Percentiles rank a stretch among this genome's conserved stretches.
Conservation (phyloP, 192 early-diverging fungal species). For the Coemansia sp. region DNA sequence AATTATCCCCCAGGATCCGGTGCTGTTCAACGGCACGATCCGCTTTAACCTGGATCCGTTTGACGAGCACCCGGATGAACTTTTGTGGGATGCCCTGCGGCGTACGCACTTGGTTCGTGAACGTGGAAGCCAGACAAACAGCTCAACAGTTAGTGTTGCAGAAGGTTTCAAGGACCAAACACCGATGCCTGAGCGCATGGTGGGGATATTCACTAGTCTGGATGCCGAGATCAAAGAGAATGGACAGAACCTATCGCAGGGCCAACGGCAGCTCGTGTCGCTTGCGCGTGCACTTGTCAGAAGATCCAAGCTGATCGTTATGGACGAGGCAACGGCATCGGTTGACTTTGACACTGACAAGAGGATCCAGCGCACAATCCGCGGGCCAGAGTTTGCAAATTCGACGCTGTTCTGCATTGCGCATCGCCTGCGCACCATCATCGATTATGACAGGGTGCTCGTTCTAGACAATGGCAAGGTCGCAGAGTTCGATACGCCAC, state of each 20-base stretch:
- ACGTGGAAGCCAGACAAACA: background rate
- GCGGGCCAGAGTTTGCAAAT: conserved; percentile 66
- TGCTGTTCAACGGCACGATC: conserved; percentile 72
- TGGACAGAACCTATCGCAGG: conserved; percentile 72
- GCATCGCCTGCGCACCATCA: conserved; percentile 80
- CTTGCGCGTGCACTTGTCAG: conserved; percentile 75
- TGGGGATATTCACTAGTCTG: conserved; percentile 54
- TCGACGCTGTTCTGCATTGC: conserved; percentile 85
- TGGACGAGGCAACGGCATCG: conserved; percentile 86
- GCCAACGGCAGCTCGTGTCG: conserved; percentile 73
- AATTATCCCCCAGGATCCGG: conserved; percentile 89
- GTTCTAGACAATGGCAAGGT: too few relatives aligned
- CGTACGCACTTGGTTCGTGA: conserved; percentile 66
- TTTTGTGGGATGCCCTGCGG: conserved; percentile 72
- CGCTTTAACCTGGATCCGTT: conserved; percentile 89
- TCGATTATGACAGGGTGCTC: too few relatives aligned
- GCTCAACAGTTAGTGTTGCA: background rate
- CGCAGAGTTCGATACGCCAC: too few relatives aligned
- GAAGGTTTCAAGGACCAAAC: background rate
- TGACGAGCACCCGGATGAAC: conserved; percentile 66
- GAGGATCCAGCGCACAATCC: conserved; percentile 83
- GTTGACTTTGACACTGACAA: conserved; percentile 86
- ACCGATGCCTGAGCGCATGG: background rate
- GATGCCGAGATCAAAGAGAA: conserved; percentile 79
- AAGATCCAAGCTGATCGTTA: conserved; percentile 64